phyloP scores from a whole-genome alignment of 164 flowering plant genomes.

The Malania oleifera region DNA sequence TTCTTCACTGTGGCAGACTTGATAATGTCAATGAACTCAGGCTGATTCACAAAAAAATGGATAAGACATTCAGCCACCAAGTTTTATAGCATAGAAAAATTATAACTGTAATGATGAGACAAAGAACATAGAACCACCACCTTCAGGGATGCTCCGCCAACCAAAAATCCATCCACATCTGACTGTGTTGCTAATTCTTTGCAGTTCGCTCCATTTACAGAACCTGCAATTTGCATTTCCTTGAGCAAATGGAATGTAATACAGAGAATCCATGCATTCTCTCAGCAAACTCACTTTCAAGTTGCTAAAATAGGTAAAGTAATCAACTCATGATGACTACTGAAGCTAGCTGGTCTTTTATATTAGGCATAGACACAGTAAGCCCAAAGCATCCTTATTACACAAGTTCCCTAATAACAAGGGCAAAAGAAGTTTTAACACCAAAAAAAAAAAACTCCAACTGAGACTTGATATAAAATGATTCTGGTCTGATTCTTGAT shows the following conservation, averaged over 20 bases:
- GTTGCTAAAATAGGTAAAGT: no score
- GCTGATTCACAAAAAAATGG: constrained; percentile 25
- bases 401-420: no score
- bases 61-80: not conserved
- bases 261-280: no score
- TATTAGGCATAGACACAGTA: no score
- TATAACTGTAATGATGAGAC: not conserved
- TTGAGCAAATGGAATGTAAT: not conserved
- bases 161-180: constrained; percentile 84
- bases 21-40: constrained; percentile 77
- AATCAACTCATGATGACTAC: no score
- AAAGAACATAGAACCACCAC: constrained; percentile 17
- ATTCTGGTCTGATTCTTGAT: no score
- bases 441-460: no score
- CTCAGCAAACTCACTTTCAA: no score
- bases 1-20: constrained; percentile 67
- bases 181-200: constrained; percentile 61
- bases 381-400: no score
- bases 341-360: no score
- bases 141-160: constrained; percentile 87
- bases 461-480: no score
- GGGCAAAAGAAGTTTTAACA: no score
- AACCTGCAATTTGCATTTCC: constrained; percentile 31
- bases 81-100: not conserved
- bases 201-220: constrained; percentile 79